A percentile compares a stretch with the other conserved stretches of the same genome.
Conservation (phyloP, 2,329 filamentous ascomycete species). For the Trichoderma hamatum region DNA sequence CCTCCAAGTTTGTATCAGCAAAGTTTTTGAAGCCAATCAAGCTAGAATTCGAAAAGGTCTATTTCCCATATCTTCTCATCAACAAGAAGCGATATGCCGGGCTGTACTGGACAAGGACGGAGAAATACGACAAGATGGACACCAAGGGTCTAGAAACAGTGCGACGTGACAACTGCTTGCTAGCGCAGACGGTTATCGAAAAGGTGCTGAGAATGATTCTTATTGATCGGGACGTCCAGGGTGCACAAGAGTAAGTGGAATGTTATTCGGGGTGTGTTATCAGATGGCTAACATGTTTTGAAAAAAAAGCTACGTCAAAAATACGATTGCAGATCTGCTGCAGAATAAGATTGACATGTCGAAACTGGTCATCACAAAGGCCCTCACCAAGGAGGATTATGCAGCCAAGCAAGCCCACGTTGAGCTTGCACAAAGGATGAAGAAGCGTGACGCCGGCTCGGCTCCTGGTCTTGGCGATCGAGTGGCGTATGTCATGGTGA, state of each 20-base stretch:
- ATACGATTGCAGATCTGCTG: constrained; percentile 89
- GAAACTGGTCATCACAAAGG: constrained; percentile 98
- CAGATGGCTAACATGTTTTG: constrained; percentile 42
- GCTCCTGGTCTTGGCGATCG: constrained; percentile 91
- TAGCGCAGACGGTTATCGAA: constrained; percentile 97
- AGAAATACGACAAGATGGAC: constrained; percentile 99
- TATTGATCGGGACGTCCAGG: constrained; percentile 87
- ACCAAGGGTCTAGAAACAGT: constrained; percentile 99
- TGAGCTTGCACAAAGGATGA: constrained; percentile 94
- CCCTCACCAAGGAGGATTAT: constrained; percentile 87
- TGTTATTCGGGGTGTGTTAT: background rate
- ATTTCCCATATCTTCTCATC: constrained; percentile 96
- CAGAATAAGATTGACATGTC: constrained; percentile 99
- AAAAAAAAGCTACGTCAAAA: constrained; percentile 79
- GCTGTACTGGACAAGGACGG: constrained; percentile 92
- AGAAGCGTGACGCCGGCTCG: constrained; percentile 92
- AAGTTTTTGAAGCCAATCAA: constrained; percentile 98
- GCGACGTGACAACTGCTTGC: constrained; percentile 89
- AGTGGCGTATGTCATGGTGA: constrained; percentile 97
- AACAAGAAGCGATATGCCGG: constrained; percentile 99
- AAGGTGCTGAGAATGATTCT: constrained; percentile 94
- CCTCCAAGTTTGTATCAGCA: constrained; percentile 80
- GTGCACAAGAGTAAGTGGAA: constrained; percentile 82
- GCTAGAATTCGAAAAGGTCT: constrained; percentile 98
- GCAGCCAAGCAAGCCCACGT: constrained; percentile 93